Evolutionary conservation across 768 basidiomycete species (phyloP), one percentile per base, ranked within the genome.

Genomic region (Collybiopsis luxurians): DNA sequence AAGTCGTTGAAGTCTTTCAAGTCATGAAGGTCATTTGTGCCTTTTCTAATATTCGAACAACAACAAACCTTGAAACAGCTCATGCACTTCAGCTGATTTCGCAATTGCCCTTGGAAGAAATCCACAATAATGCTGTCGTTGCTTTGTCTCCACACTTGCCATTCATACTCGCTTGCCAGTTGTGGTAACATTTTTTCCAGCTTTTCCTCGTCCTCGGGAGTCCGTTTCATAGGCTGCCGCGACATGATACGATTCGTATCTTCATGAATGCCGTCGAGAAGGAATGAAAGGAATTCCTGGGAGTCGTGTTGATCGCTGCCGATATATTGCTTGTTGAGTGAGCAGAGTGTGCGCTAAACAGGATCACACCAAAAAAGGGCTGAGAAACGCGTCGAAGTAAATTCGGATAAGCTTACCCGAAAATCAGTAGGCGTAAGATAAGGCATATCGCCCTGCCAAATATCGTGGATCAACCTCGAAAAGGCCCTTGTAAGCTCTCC

Each of bases 101-200:
- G 79, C 70, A 97, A 98, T 70, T 98, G 97, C 11, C 96, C 96
- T 73, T 98, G 96, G 77, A 99, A 98, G 67, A 89, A 91, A 71
- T 98, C 95, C 27, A 98, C 97, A 53, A 99, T 88, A 53, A 98
- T 73, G 64, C 90, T 93, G 68, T 99, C 93, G 67, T 98, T 94
- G 55, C 92, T 81, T 75, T 84, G 84, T 68, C 84, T 84, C 79
- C 97, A 98, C 38, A 88, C 81, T 59, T 84, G 78, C 96, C 96
- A 99, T 72, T 98, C 96, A 65, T 90, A 84, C 62, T 92, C 90
- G 67, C 91, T 89, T 19, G 95, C 95, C 61, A 97, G 80, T 67
- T 95, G 91, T 6, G 85, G 81, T 7, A 95, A 89, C 19, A 98
- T 73, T 50, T 84, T 80, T 71, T 99, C 95, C 23, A 98, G 80